Evolutionary conservation across 202 grass and related monocot species (phyloP).

Genomic region (Panicum hallii): DNA sequence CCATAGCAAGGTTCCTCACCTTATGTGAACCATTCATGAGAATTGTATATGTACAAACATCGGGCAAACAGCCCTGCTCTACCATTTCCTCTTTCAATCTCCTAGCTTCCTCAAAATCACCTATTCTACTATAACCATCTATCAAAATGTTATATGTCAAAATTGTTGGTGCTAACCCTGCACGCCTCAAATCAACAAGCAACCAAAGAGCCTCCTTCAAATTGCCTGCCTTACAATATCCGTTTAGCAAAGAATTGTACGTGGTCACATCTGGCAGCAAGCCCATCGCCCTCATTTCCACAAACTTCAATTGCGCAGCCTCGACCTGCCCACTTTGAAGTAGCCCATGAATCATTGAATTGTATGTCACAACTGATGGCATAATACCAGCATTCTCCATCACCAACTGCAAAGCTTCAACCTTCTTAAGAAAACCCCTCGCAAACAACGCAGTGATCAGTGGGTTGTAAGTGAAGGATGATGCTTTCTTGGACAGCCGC

Average conservation of each 20-base stretch:
- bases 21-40: constrained; percentile 81
- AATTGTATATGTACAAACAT: constrained; percentile 90
- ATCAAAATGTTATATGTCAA: constrained; percentile 86
- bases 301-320: constrained; percentile 59
- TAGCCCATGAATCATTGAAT: constrained; percentile 73
- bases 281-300: constrained; percentile 72
- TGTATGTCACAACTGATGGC: constrained; percentile 77
- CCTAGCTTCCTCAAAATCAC: constrained; percentile 62
- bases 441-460: constrained; percentile 65
- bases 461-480: constrained; percentile 79
- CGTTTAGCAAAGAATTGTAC: constrained; percentile 74
- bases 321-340: constrained; percentile 57
- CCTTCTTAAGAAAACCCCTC: constrained; percentile 58
- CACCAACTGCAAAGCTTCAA: constrained; percentile 57
- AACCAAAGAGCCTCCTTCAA: constrained; percentile 64
- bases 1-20: constrained; percentile 63
- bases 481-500: constrained; percentile 50
- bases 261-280: constrained; percentile 64
- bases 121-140: constrained; percentile 78
- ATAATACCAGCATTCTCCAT: constrained; percentile 64
- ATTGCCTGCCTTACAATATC: constrained; percentile 64
- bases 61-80: constrained; percentile 53
- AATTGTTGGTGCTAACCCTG: constrained; percentile 59
- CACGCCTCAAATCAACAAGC: constrained; percentile 64
- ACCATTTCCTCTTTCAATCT: constrained; percentile 82